A percentile compares a stretch with the other conserved stretches of the same genome.
Conservation (phyloP, 805 yeast genomes). For the Candida quercuum region DNA sequence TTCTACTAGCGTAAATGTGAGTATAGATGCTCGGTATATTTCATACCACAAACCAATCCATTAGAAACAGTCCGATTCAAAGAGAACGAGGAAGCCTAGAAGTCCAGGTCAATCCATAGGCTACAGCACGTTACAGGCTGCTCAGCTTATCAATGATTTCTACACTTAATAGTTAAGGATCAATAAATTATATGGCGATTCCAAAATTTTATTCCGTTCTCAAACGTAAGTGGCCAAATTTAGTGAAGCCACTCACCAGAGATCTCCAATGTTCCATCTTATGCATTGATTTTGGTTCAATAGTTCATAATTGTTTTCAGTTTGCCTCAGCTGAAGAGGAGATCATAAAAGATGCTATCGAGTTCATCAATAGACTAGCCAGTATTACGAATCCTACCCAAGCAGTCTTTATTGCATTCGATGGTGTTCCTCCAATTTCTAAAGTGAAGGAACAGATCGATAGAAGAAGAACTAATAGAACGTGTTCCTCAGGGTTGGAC, state of each 20-base stretch:
- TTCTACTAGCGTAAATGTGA: background rate
- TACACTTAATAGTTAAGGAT: too few relatives aligned
- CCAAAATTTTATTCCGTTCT: conserved; percentile 16
- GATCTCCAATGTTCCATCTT: conserved; percentile 71
- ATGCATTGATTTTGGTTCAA: conserved; percentile 91
- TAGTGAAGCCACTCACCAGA: background rate
- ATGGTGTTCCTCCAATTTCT: conserved; percentile 96
- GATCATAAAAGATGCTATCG: conserved; percentile 72
- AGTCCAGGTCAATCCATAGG: too few relatives aligned
- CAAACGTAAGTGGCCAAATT: conserved; percentile 6
- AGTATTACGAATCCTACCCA: conserved; percentile 69
- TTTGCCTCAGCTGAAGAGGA: conserved; percentile 55
- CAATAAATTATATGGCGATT: too few relatives aligned
- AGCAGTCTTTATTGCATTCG: conserved; percentile 86
- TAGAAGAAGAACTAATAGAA: conserved; percentile 80
- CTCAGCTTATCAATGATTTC: too few relatives aligned
- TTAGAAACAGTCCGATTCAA: too few relatives aligned
- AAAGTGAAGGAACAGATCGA: conserved; percentile 94
- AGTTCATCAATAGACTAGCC: conserved; percentile 82
- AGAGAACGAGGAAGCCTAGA: too few relatives aligned
- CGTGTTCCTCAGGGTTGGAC: conserved; percentile 65
- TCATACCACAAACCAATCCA: too few relatives aligned
- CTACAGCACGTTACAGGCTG: too few relatives aligned
- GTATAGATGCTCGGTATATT: background rate
- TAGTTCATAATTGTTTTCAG: conserved; percentile 84